Conservation (phyloP, 192 early-diverging fungal genomes). For the Cetraspora pellucida region DNA sequence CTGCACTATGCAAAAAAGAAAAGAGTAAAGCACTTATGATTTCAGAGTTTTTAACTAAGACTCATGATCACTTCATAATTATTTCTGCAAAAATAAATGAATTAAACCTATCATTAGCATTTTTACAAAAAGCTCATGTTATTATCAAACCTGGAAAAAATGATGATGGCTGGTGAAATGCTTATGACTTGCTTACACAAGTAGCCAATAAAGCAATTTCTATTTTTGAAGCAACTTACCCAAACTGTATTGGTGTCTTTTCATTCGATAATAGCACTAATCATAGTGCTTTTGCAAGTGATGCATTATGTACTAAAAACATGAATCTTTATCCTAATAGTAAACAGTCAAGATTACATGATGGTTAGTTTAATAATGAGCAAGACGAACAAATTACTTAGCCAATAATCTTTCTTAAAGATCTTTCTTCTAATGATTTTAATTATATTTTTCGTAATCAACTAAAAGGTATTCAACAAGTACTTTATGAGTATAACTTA, state of each 20-base stretch:
- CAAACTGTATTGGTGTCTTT: slow-evolving; percentile 21
- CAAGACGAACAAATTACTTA: background rate
- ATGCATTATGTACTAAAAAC: slow-evolving; percentile 17
- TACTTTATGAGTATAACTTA: background rate
- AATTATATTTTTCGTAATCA: background rate
- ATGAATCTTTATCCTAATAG: slow-evolving; percentile 31
- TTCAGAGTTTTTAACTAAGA: background rate
- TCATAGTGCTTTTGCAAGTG: slow-evolving; percentile 7
- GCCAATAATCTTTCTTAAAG: background rate
- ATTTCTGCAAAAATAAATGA: background rate
- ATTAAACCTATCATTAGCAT: background rate
- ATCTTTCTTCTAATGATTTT: background rate
- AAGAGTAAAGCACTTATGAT: background rate
- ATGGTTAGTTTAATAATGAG: background rate
- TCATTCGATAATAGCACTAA: slow-evolving; percentile 30
- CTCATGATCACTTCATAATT: background rate
- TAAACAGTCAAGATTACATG: slow-evolving; percentile 23
- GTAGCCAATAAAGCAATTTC: slow-evolving; percentile 19
- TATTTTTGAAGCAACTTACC: no score
- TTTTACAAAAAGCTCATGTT: background rate
- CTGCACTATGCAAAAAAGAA: background rate
- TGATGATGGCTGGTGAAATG: slow-evolving; percentile 13
- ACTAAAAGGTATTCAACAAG: slow-evolving; percentile 11
- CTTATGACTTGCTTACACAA: slow-evolving; percentile 12
- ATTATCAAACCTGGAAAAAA: slow-evolving; percentile 8